Percentiles rank a stretch among this genome's conserved stretches.
Conservation (phyloP, 2,329 filamentous ascomycete species). For the Hansfordia pulvinata region DNA sequence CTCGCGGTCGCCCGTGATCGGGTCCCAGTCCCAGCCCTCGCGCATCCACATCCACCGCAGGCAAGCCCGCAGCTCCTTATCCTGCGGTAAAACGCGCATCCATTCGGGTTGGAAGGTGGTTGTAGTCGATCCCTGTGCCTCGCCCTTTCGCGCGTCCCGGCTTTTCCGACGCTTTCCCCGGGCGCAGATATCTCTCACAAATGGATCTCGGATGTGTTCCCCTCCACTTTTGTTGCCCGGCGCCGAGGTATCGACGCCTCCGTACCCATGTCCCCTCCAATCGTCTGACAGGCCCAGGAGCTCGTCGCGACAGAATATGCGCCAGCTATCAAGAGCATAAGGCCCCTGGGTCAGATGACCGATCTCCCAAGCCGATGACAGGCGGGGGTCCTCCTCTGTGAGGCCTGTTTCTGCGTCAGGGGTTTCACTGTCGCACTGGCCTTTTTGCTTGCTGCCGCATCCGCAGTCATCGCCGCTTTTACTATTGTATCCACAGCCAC, state of each 20-base stretch:
- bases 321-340: slow-evolving; percentile 82
- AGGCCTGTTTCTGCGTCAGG: too few species aligned
- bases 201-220: too few species aligned
- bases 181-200: too few species aligned
- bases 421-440: too few species aligned
- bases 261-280: slow-evolving; percentile 46
- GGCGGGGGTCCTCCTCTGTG: slow-evolving; percentile 7
- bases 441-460: too few species aligned
- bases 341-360: slow-evolving; percentile 70
- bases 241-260: slow-evolving; percentile 13
- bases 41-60: slow-evolving; percentile 86
- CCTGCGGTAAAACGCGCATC: slow-evolving; percentile 70
- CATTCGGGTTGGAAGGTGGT: slow-evolving; percentile 70
- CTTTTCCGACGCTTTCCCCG: slow-evolving; percentile 5
- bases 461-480: slow-evolving; percentile 4
- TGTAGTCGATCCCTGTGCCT: too few species aligned
- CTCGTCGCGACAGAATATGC: slow-evolving; percentile 80
- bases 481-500: too few species aligned
- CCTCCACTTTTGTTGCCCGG: not conserved
- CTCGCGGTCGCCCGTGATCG: slow-evolving; percentile 48
- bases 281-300: slow-evolving; percentile 51
- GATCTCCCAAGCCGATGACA: slow-evolving; percentile 64
- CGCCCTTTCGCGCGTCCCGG: slow-evolving; percentile 9
- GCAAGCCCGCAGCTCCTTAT: slow-evolving; percentile 83
- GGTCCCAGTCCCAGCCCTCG: slow-evolving; percentile 75